Percentiles rank a stretch among this genome's conserved stretches.
Conservation (phyloP, 176 grass and related monocot genomes). For the Paspalum notatum region DNA sequence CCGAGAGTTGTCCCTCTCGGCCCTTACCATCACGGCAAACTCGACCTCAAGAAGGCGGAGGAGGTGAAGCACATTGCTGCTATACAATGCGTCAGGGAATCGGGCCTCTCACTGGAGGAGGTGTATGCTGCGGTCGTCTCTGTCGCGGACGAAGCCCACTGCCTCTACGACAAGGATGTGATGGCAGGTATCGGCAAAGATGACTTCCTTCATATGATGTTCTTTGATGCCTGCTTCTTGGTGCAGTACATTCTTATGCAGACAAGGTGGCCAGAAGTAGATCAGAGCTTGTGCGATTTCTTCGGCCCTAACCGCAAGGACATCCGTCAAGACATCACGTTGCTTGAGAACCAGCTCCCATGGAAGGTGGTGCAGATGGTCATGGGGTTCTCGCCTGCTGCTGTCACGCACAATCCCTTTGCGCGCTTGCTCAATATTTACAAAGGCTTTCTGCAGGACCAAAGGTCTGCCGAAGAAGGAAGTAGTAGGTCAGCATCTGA, state of each 20-base stretch:
- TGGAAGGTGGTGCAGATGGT: background rate
- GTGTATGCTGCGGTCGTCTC: background rate
- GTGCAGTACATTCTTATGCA: background rate
- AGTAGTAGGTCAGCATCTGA: background rate
- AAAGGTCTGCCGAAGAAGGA: too few relatives aligned
- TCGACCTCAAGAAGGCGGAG: background rate
- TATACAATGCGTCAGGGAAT: background rate
- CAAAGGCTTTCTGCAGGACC: background rate
- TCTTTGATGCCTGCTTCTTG: constrained; percentile 14
- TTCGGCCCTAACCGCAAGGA: background rate
- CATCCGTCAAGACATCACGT: background rate
- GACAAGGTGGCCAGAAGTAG: background rate
- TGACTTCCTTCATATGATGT: background rate
- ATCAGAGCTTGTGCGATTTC: too few relatives aligned
- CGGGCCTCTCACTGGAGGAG: background rate
- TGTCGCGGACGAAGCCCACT: rapidly evolving
- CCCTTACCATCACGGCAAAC: background rate
- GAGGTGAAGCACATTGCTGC: background rate
- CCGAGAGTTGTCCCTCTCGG: background rate
- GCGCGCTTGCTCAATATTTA: background rate
- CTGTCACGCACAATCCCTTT: rapidly evolving
- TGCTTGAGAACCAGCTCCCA: constrained; percentile 19
- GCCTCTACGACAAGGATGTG: background rate
- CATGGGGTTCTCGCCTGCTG: background rate
- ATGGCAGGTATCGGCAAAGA: background rate